Conservation (phyloP, 2,329 filamentous ascomycete species). For the Epichloe typhina region DNA sequence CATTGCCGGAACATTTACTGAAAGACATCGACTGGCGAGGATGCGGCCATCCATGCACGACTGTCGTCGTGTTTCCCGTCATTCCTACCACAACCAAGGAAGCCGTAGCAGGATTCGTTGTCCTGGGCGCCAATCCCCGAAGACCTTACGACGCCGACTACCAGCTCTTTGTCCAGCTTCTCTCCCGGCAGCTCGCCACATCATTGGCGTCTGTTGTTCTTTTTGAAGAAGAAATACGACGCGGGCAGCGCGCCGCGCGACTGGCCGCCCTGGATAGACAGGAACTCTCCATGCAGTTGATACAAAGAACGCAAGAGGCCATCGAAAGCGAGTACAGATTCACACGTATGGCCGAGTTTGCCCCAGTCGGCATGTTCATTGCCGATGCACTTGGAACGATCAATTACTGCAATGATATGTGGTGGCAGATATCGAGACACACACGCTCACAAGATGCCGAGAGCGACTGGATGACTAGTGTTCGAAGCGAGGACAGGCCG, state of each 20-base stretch:
- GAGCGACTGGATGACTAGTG: slow-evolving; percentile 59
- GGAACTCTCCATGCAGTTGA: slow-evolving; percentile 63
- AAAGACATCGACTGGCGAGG: slow-evolving; percentile 57
- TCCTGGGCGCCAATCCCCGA: slow-evolving; percentile 66
- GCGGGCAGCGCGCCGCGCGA: slow-evolving; percentile 59
- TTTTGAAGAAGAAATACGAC: slow-evolving; percentile 70
- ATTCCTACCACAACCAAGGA: slow-evolving; percentile 61
- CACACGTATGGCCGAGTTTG: slow-evolving; percentile 72
- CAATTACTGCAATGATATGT: slow-evolving; percentile 72
- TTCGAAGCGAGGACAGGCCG: slow-evolving; percentile 51
- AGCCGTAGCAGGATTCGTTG: slow-evolving; percentile 61
- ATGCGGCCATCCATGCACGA: slow-evolving; percentile 55
- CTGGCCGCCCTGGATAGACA: slow-evolving; percentile 65
- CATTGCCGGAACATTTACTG: slow-evolving; percentile 50
- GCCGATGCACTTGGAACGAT: slow-evolving; percentile 59
- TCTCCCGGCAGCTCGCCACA: slow-evolving; percentile 64
- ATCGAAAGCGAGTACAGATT: slow-evolving; percentile 64
- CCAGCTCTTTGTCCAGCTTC: slow-evolving; percentile 59
- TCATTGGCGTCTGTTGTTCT: slow-evolving; percentile 70
- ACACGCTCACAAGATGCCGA: slow-evolving; percentile 43
- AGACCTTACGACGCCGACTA: slow-evolving; percentile 74
- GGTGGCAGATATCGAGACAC: slow-evolving; percentile 57
- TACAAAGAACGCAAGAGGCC: slow-evolving; percentile 47
- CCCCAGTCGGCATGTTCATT: slow-evolving; percentile 76
- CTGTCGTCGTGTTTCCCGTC: slow-evolving; percentile 66